Percentiles rank a stretch among this genome's conserved stretches.
These are phyloP conservation scores for Hyaloperonospora arabidopsidis DNA, from an alignment of 352 stramenopile species.

Conservation along the genomic window DNA sequence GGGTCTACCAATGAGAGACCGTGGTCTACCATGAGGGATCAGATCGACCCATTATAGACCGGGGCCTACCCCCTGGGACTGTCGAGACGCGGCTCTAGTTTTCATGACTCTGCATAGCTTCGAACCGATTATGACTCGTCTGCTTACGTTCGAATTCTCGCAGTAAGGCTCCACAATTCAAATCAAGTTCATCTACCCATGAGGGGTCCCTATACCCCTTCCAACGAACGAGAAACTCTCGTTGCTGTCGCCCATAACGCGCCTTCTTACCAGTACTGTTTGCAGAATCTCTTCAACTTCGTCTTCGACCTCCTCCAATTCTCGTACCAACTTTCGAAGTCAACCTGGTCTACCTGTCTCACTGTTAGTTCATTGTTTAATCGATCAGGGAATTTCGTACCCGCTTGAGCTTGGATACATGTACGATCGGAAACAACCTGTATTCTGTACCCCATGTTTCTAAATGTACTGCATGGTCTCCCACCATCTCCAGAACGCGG, in stretches of 20 bases:
- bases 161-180: background rate
- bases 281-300: background rate
- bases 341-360: background rate
- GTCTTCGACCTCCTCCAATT: background rate
- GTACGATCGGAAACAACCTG: background rate
- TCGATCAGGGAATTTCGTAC: background rate
- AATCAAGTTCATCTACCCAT: background rate
- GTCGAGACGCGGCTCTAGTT: too few species aligned
- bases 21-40: too few species aligned
- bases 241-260: background rate
- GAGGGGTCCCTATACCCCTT: background rate
- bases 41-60: too few species aligned
- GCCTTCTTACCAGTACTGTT: background rate
- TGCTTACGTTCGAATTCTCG: background rate
- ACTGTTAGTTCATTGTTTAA: background rate
- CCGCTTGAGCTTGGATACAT: background rate
- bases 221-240: background rate
- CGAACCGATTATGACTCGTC: background rate
- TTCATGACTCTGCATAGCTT: background rate
- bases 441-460: background rate
- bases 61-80: too few species aligned
- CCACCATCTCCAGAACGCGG: too few species aligned
- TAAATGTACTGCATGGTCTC: too few species aligned
- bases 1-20: too few species aligned
- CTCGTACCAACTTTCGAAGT: background rate